Evolutionary conservation across 2,329 filamentous ascomycete genomes (phyloP), one percentile per base, ranked within the genome.

Genomic region (Diaporthe eres): DNA sequence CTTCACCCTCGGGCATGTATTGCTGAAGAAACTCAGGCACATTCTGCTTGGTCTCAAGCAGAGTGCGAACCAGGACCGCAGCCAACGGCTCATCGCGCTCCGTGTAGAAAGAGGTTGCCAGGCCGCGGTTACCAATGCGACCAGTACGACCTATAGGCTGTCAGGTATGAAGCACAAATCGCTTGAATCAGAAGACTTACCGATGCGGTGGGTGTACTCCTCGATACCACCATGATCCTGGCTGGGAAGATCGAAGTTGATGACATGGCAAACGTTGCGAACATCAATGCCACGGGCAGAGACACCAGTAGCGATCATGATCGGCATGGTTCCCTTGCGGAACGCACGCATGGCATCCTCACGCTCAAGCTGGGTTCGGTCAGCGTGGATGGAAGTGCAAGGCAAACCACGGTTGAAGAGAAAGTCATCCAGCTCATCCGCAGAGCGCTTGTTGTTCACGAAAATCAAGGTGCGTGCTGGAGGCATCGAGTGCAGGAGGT

Each of bases 141-240:
- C 94, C 97, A 79, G 97, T 99, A 77, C 97, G 96, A 77, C 97
- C 94, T 95, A n/a, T 4, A 49, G n/a, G 17, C 60, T 7, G 76
- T 75, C 55, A 70, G 28, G 4, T 17, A 75, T 39, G 37, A 39
- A 12, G 19, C 37, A 9, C 60, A n/a, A 13, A 57, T 3, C 22
- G 34, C 37, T n/a, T 15, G 25, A 13, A 13, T 44, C 25, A 25
- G 39, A 37, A 9, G 34, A 81, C 88, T 85, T 91, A 95, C 94
- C 97, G 82, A 98, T 98, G 17, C 97, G 95, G 82, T 99, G 97
- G 37, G 94, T 92, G 80, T 98, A 99, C 83, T 98, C 97, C 67
- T 94, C 92, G 74, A 98, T 98, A 2, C 96, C 96, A n/a, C 95
- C 95, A 79, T 96, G 90, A 0, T 91, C 87, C 58, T 88, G 85